Base-by-base conservation (phyloP, 129 eudicot genomes). In the Flaveria robusta region DNA sequence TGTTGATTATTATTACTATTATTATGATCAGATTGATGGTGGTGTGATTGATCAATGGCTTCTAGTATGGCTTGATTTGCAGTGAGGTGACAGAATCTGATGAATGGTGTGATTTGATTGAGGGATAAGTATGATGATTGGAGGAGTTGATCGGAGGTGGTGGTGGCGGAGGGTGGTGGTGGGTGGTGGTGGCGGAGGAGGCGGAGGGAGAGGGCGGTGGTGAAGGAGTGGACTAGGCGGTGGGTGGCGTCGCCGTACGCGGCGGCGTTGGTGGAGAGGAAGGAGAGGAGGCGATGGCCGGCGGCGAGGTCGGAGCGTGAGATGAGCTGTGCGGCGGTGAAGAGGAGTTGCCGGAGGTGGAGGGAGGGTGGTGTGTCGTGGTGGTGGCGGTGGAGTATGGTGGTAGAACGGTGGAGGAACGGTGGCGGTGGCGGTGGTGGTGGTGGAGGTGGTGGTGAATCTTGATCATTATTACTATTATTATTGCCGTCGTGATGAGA, bases 31-130 rank as follows among this genome's bases (percentile, higher is more conserved):
- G n/a, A n/a, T n/a, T n/a, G n/a, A n/a, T n/a, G n/a, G 37, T 34
- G 39, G 37, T 79, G 71, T 8, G 80, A 42, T 68, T 65, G 81
- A 75, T 81, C 81, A 37, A 88, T 75, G 11, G 96, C 90, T 69
- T 95, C 99, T 10, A 95, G 47, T 43, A 95, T 95, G 1, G 99
- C 94, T 81, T 95, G 99, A 71, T 95, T 95, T 4, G 99, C 99
- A 0, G 99, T 95, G 20, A 95, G 87, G 10, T 95, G 97, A 24
- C 81, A 75, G 66, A 95, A 95, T 79, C 96, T 75, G 16, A 91
- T 78, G 71, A 89, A 95, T 1, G 99, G 99, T 7, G 99, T 95
- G 11, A 91, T 74, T 76, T 94, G 91, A 75, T 94, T 94, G 9
- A 94, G 85, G 10, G 92, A 77, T 0, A 94, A 39, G 78, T 87